Percentiles rank a stretch among this genome's conserved stretches.
These are phyloP conservation scores for Rhododendron vialii DNA, from an alignment of 148 eudicot species.

Conservation along the genomic window DNA sequence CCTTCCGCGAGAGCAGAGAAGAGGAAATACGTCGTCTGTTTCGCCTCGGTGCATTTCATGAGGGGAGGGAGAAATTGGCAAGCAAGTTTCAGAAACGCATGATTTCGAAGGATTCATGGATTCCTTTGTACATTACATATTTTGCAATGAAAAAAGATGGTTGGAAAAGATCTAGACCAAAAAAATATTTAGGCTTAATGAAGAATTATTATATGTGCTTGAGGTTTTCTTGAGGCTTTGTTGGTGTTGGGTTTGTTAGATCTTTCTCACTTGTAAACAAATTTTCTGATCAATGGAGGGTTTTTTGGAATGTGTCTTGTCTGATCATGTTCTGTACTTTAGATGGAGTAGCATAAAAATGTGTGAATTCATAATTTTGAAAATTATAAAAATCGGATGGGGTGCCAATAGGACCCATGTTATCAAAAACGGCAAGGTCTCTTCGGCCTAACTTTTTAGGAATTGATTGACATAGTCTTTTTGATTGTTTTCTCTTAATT, in stretches of 20 bases:
- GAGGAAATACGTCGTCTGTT: not conserved
- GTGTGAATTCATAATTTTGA: too few species aligned
- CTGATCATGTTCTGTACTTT: too few species aligned
- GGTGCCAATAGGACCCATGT: too few species aligned
- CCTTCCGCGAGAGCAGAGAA: not conserved
- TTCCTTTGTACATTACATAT: constrained; percentile 5
- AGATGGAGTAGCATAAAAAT: too few species aligned
- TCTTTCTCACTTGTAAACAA: not conserved
- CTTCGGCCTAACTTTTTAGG: too few species aligned
- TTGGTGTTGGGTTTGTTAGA: not conserved
- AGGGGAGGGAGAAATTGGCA: not conserved
- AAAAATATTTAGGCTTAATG: not conserved
- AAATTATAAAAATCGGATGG: too few species aligned
- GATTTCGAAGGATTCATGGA: not conserved
- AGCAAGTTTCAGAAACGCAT: not conserved
- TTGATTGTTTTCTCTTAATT: too few species aligned
- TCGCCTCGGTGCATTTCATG: not conserved
- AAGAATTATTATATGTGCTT: not conserved
- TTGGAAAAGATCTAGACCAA: not conserved
- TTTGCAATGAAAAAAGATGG: not conserved
- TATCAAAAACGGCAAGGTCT: too few species aligned
- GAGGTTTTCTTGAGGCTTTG: not conserved
- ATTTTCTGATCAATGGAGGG: too few species aligned
- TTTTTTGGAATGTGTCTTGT: too few species aligned
- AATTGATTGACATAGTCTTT: too few species aligned